Base-by-base conservation (phyloP, 2,329 filamentous ascomycete species). In the Colletotrichum endophyticum region DNA sequence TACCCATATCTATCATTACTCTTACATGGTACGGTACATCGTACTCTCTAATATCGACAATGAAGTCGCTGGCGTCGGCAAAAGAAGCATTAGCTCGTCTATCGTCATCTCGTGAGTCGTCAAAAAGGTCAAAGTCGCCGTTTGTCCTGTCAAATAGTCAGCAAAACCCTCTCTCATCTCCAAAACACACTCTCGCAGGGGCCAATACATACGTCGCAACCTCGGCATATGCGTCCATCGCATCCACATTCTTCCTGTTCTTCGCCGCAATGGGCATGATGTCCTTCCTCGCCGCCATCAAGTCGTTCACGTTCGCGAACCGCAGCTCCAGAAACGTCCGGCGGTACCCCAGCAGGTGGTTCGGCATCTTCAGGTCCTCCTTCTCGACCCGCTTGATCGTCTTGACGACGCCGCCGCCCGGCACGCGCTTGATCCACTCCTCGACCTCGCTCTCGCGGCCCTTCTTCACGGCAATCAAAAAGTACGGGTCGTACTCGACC, bases 21-120 rank as follows among this genome's bases (percentile, higher is more conserved):
- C 97, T 93, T 83, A 99, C 97, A 89, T 99, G 97, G 89, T 99
- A 99, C 79, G 97, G 98, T 82, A 99, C 98, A 86, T 99, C 97
- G 86, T 98, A 99, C 89, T 99, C 97, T 90, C 97, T 93, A 84
- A 99, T 98, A 91, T 99, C 98, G 87, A 98, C 92, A 90, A 99
- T 96, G 85, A 94, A 98, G 90, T 99, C 96, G 90, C 96, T 98
- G 75, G 96, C 96, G 85, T 99, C 96, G 80, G 93, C 89, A 87
- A 95, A 93, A 79, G 90, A 89, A 84, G 91, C 91, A 88, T 94
- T 96, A 87, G 90, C 89, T 91, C 94, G 93, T 93, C 91, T 92
- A 85, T 97, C 94, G 84, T 96, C 91, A 86, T 94, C 92, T 91
- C 95, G 91, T 91, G 88, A 89, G 85, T 96, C 95, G 84, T 99